Evolutionary conservation across 2,329 filamentous ascomycete species (phyloP).

Genomic region (Stagonosporopsis rhizophila): DNA sequence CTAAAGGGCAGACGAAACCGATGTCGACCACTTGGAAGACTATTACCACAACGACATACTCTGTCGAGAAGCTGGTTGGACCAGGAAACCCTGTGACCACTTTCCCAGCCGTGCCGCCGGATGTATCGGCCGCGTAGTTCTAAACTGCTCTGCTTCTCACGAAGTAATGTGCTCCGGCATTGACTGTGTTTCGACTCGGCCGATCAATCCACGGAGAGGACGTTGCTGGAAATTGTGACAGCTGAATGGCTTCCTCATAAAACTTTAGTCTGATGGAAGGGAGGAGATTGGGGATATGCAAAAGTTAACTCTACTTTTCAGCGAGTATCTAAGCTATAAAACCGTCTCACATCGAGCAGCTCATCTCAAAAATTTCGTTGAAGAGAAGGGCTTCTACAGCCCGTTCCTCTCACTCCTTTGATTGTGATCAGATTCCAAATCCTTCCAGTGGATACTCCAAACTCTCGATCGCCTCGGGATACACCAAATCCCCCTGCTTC

Average conservation of each 20-base stretch:
- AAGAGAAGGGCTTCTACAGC: background rate
- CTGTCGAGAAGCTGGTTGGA: background rate
- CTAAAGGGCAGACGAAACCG: background rate
- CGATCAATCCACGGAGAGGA: background rate
- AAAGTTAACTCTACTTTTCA: background rate
- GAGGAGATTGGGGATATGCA: too few relatives aligned
- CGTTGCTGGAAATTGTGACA: background rate
- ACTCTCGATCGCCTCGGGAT: constrained; percentile 70
- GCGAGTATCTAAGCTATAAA: background rate
- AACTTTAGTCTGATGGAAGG: background rate
- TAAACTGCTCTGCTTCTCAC: background rate
- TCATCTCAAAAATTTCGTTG: background rate
- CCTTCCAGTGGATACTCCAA: constrained; percentile 29
- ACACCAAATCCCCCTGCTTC: constrained; percentile 65
- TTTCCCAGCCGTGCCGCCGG: background rate
- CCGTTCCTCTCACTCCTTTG: background rate
- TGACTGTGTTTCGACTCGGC: too few relatives aligned
- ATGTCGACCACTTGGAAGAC: background rate
- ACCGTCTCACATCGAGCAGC: background rate
- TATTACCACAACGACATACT: background rate
- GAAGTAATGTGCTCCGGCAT: too few relatives aligned
- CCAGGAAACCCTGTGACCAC: background rate
- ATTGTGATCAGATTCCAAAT: constrained; percentile 27
- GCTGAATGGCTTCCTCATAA: background rate
- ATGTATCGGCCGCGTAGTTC: background rate